phyloP scores from a whole-genome alignment of 2,329 filamentous ascomycete species.

The Neofusicoccum cordaticola region DNA sequence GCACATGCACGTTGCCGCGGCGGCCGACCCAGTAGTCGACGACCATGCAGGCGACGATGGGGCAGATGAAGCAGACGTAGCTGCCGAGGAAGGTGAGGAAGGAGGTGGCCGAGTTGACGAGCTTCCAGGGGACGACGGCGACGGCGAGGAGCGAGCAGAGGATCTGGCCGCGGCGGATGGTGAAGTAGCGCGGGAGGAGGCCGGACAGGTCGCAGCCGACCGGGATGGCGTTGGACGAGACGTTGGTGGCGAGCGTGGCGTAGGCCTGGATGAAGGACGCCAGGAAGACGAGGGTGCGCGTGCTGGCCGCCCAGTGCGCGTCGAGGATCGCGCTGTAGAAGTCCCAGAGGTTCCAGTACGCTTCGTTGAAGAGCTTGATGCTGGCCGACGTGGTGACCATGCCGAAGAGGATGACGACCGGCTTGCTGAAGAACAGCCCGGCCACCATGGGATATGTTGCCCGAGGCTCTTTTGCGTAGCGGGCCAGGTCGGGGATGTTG shows the following conservation, averaged over 20 bases:
- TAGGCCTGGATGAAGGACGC: slow-evolving; percentile 30
- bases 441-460: slow-evolving; percentile 26
- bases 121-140: slow-evolving; percentile 25
- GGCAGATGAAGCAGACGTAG: slow-evolving; percentile 37
- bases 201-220: slow-evolving; percentile 27
- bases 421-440: slow-evolving; percentile 35
- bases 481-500: slow-evolving; percentile 38
- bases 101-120: slow-evolving; percentile 29
- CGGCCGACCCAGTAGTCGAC: slow-evolving; percentile 36
- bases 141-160: slow-evolving; percentile 25
- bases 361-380: slow-evolving; percentile 26
- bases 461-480: slow-evolving; percentile 28
- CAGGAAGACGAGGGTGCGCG: slow-evolving; percentile 37
- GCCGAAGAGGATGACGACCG: slow-evolving; percentile 38
- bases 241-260: slow-evolving; percentile 38
- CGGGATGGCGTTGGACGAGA: slow-evolving; percentile 25
- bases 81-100: slow-evolving; percentile 40
- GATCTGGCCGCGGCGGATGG: slow-evolving; percentile 22
- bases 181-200: slow-evolving; percentile 23
- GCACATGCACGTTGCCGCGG: slow-evolving; percentile 18
- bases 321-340: slow-evolving; percentile 36
- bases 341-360: slow-evolving; percentile 40
- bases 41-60: slow-evolving; percentile 34
- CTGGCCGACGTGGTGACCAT: slow-evolving; percentile 34
- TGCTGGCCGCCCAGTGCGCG: slow-evolving; percentile 31